Base-by-base conservation (phyloP, 2,329 filamentous ascomycete species). In the Aspergillus pseudotamarii region DNA sequence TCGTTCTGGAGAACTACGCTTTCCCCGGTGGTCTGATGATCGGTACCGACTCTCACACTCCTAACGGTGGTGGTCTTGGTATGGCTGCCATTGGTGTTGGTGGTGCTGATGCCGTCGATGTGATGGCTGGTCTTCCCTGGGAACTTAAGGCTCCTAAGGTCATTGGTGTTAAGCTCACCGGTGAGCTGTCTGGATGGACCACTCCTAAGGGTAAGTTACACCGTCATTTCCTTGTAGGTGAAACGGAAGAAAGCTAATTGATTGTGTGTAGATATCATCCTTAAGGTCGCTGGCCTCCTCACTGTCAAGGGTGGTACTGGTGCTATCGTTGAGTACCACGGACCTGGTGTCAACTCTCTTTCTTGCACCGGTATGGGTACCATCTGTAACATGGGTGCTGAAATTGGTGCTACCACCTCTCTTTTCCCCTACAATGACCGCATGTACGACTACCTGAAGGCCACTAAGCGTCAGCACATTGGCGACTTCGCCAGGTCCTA, bases 251-350 rank as follows among this genome's bases (percentile, higher is more conserved):
- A 34, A 36, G 28, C 26, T n/a, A 30, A 58, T 30, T 66, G 38
- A 65, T 32, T 23, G 36, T 14, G 2, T 51, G 2, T 69, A 93
- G 93, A 98, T 78, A 93, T 99, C 69, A 99, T 99, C 75, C 87
- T 97, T 63, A 97, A 97, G 89, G 91, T 98, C 69, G 95, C 95
- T 71, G 95, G 94, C 75, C 96, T 97, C 70, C 87, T 97, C 48
- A 98, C 95, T 57, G 95, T 99, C 75, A 98, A 98, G 87, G 95
- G 95, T 79, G 95, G 95, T 73, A 99, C 95, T 76, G 95, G 94
- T 72, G 90, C 91, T 58, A 96, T 97, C 71, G 74, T 79, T 66
- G 78, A 81, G 65, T 80, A 80, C 70, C 78, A 79, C 72, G 87
- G 87, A 55, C 90, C 91, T 70, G 93, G 94, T 81, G 88, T 89